Conservation (phyloP, 1,284 basidiomycete genomes). For the Cryptococcus hybrid region DNA sequence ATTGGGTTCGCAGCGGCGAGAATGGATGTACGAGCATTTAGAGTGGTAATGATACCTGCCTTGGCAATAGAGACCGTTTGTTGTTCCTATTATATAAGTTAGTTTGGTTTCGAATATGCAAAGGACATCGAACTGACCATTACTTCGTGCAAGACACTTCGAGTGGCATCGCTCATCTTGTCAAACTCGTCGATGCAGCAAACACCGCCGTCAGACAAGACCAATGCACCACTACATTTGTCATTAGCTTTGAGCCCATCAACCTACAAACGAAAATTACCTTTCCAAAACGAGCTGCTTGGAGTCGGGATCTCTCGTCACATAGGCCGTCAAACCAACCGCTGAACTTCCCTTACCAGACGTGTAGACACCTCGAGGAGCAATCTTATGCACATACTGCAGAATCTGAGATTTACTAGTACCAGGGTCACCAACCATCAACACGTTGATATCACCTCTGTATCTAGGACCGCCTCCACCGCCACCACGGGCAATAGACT, state of each 20-base stretch:
- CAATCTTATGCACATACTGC: conserved; percentile 98
- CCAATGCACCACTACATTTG: conserved; percentile 77
- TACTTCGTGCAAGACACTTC: conserved; percentile 97
- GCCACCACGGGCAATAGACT: conserved; percentile 86
- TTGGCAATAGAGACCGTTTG: conserved; percentile 99
- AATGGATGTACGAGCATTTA: conserved; percentile 96
- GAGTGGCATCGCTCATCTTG: conserved; percentile 97
- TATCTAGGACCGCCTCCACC: conserved; percentile 94
- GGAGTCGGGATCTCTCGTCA: conserved; percentile 95
- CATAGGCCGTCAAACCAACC: conserved; percentile 96
- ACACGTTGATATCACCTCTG: conserved; percentile 95
- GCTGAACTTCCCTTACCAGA: conserved; percentile 98
- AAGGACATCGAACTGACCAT: conserved; percentile 64
- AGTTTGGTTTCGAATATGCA: neutral
- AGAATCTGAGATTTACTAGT: conserved; percentile 96
- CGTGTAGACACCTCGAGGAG: conserved; percentile 93
- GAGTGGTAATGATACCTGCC: conserved; percentile 97
- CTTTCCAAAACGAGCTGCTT: conserved; percentile 97
- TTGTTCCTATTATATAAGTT: conserved; percentile 71
- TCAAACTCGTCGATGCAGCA: conserved; percentile 99
- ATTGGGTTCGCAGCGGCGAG: conserved; percentile 97
- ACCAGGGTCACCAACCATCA: conserved; percentile 97
- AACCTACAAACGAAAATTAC: conserved; percentile 48
- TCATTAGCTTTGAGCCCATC: conserved; percentile 2
- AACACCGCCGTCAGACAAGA: conserved; percentile 94